These are phyloP conservation scores for Bipolaris sorokiniana DNA, from an alignment of 2,329 filamentous ascomycete species.

Conservation along the genomic window DNA sequence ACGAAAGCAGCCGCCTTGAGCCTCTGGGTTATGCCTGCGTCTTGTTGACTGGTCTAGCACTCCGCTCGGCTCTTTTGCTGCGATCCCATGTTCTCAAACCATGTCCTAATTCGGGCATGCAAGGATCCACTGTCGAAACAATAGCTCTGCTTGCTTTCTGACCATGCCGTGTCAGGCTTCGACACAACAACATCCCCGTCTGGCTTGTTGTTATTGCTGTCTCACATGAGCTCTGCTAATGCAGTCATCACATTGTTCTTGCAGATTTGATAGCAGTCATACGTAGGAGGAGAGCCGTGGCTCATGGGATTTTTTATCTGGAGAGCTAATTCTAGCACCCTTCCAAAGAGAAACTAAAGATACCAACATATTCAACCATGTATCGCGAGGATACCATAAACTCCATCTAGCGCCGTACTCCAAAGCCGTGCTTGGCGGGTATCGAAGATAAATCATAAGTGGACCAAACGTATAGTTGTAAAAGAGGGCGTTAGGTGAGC, in stretches of 20 bases:
- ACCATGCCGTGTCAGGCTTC: not conserved
- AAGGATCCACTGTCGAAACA: constrained; percentile 1
- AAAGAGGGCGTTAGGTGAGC: not conserved
- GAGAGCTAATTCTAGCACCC: not conserved
- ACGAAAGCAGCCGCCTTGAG: not conserved
- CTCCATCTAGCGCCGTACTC: constrained; percentile 24
- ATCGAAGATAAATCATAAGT: constrained; percentile 24
- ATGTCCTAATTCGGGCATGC: not conserved
- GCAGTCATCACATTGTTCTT: not conserved
- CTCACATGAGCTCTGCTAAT: not conserved
- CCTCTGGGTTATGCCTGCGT: not conserved
- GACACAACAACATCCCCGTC: not conserved
- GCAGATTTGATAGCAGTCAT: not conserved
- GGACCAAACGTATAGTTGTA: constrained; percentile 16
- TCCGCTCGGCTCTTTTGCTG: not conserved
- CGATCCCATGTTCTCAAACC: constrained; percentile 1
- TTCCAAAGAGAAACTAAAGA: not conserved
- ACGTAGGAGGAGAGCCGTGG: not conserved
- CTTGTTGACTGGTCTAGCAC: not conserved
- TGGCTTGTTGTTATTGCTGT: not conserved
- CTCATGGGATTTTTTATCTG: not conserved
- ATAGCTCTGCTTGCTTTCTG: not conserved
- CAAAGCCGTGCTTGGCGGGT: constrained; percentile 29
- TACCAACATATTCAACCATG: not conserved
- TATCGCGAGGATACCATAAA: not conserved